Evolutionary conservation across 1,139 yeast genomes (phyloP).

Genomic region (Dujonia santamariae): DNA sequence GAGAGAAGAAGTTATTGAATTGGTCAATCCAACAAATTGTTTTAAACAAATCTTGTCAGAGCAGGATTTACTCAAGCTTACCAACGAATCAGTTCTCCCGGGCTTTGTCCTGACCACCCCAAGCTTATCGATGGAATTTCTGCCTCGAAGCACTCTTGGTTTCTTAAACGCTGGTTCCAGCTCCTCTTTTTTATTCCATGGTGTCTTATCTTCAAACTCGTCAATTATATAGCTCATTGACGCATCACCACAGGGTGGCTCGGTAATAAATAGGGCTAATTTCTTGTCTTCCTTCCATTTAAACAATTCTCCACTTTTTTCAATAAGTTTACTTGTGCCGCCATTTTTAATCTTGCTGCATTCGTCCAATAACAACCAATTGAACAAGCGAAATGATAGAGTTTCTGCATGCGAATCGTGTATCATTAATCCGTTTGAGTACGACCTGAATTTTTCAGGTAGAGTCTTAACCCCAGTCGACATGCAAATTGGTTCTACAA

Average conservation of each 20-base stretch:
- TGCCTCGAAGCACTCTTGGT: constrained; percentile 47
- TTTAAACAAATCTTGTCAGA: constrained; percentile 73
- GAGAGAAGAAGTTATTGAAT: constrained; percentile 43
- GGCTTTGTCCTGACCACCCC: constrained; percentile 89
- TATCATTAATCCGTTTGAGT: constrained; percentile 55
- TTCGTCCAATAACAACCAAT: constrained; percentile 38
- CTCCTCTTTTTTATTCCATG: constrained; percentile 11
- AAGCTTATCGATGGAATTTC: constrained; percentile 52
- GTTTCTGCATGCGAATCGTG: constrained; percentile 94
- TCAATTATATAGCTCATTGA: constrained; percentile 45
- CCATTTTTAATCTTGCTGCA: constrained; percentile 11
- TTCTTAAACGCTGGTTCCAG: background rate
- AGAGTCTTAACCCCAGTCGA: constrained; percentile 83
- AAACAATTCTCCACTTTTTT: constrained; percentile 14
- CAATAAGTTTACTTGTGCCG: constrained; percentile 10
- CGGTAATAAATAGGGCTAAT: constrained; percentile 67
- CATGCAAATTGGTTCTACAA: constrained; percentile 42
- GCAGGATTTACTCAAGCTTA: constrained; percentile 78
- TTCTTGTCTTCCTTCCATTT: constrained; percentile 29
- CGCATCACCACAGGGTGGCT: constrained; percentile 92
- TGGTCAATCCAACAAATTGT: constrained; percentile 62
- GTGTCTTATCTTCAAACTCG: constrained; percentile 9
- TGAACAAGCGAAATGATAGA: constrained; percentile 66
- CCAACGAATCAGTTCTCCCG: constrained; percentile 73
- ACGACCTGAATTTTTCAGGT: constrained; percentile 48